These are phyloP conservation scores for Lasiosphaeria ovina DNA, from an alignment of 495 filamentous ascomycete genomes.

Conservation along the genomic window DNA sequence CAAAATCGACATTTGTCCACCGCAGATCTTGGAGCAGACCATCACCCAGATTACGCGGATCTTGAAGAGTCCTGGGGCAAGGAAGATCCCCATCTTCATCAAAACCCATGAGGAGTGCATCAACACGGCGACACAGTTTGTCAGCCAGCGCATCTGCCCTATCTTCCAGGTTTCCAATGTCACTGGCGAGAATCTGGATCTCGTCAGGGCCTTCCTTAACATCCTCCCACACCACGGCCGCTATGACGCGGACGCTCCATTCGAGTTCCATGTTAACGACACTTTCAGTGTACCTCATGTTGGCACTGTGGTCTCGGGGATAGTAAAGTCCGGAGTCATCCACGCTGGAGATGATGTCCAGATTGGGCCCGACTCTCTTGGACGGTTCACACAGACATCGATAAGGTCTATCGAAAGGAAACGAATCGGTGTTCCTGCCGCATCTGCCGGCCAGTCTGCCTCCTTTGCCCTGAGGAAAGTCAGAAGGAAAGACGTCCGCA, in stretches of 20 bases:
- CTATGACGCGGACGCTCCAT: constrained; percentile 81
- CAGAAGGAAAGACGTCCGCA: constrained; percentile 87
- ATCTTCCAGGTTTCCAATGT: constrained; percentile 99
- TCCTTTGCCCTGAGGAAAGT: constrained; percentile 87
- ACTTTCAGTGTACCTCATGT: constrained; percentile 99
- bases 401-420: constrained; percentile 95
- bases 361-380: constrained; percentile 87
- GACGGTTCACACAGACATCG: constrained; percentile 85
- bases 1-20: constrained; percentile 98
- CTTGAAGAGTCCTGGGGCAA: constrained; percentile 86
- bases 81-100: constrained; percentile 97
- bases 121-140: constrained; percentile 93
- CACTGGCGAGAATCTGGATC: constrained; percentile 77
- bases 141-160: constrained; percentile 91
- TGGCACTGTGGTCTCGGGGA: constrained; percentile 91
- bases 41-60: constrained; percentile 89
- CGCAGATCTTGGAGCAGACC: constrained; percentile 91
- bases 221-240: constrained; percentile 94
- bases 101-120: constrained; percentile 88
- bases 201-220: constrained; percentile 87
- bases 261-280: constrained; percentile 96
- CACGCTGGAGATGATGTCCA: constrained; percentile 88
- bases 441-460: constrained; percentile 87
- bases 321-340: constrained; percentile 83
- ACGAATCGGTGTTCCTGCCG: constrained; percentile 83